Evolutionary conservation across 148 eudicot species (phyloP).

Genomic region (Vaccinium vitisidaea): DNA sequence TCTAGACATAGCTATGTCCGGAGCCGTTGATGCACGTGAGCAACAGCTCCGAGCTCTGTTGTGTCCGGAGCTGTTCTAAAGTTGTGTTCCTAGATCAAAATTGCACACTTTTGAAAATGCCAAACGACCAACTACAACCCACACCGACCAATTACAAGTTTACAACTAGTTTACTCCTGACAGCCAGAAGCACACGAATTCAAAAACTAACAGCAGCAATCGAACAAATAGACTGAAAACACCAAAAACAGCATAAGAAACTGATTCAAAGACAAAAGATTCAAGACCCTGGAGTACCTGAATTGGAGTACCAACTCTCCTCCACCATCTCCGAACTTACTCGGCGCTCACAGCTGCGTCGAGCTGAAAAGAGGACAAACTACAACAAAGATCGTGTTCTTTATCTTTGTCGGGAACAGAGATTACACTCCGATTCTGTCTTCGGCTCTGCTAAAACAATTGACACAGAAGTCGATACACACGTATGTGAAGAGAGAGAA

Average conservation of each 20-base stretch:
- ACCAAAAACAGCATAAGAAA: background rate
- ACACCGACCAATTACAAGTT: background rate
- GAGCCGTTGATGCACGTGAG: too few relatives aligned
- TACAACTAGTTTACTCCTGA: background rate
- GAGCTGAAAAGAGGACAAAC: background rate
- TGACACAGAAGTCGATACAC: background rate
- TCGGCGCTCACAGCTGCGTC: background rate
- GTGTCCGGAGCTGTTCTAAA: too few relatives aligned
- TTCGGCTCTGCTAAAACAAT: background rate
- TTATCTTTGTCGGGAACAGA: background rate
- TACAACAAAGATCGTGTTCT: background rate
- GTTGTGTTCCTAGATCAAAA: background rate
- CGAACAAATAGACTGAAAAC: background rate
- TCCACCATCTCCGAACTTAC: conserved; percentile 2
- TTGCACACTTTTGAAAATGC: background rate
- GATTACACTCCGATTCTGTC: conserved; percentile 3
- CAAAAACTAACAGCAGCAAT: background rate
- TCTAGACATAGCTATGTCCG: too few relatives aligned
- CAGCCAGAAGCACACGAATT: background rate
- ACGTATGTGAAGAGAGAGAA: background rate
- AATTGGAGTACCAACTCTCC: conserved; percentile 12
- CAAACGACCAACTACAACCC: background rate
- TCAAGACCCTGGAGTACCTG: conserved; percentile 9
- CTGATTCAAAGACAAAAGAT: background rate
- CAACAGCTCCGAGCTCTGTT: too few relatives aligned